Conservation (phyloP, 2,329 filamentous ascomycete species). For the Graphilbum ipis-grandicollis region DNA sequence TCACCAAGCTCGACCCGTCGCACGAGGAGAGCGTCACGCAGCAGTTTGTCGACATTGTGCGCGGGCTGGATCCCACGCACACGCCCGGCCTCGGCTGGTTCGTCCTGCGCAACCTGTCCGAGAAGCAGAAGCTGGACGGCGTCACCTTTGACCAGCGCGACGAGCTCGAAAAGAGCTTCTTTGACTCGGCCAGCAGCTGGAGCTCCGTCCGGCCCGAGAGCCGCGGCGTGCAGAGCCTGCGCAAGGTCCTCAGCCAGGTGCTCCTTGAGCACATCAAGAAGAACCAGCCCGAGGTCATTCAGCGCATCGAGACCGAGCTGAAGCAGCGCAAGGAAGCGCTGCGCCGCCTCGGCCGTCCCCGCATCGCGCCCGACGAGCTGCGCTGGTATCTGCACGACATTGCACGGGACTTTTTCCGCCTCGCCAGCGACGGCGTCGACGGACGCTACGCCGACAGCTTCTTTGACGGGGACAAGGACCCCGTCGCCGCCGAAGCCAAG, state of each 20-base stretch:
- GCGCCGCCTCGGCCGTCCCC: slow-evolving; percentile 20
- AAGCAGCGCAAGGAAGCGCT: slow-evolving; percentile 13
- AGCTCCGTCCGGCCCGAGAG: slow-evolving; percentile 14
- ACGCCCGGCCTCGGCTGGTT: slow-evolving; percentile 35
- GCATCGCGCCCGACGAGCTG: slow-evolving; percentile 28
- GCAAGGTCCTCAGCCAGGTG: slow-evolving; percentile 30
- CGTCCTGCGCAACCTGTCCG: slow-evolving; percentile 24
- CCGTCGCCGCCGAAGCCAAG: too few species aligned
- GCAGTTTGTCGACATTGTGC: slow-evolving; percentile 22
- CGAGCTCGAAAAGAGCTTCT: slow-evolving; percentile 22
- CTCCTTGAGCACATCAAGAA: slow-evolving; percentile 27
- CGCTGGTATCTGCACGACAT: slow-evolving; percentile 26
- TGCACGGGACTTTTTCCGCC: slow-evolving; percentile 23
- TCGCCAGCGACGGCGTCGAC: slow-evolving; percentile 28
- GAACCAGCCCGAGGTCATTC: slow-evolving; percentile 26
- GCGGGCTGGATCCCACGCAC: slow-evolving; percentile 26
- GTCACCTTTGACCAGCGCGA: too few species aligned
- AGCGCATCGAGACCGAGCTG: slow-evolving; percentile 22
- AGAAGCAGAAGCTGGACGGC: too few species aligned
- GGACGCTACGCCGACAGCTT: slow-evolving; percentile 34
- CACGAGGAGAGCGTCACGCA: slow-evolving; percentile 21
- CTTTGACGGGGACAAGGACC: slow-evolving; percentile 21
- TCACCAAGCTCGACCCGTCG: slow-evolving; percentile 36
- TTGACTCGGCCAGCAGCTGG: slow-evolving; percentile 24
- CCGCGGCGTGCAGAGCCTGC: slow-evolving; percentile 30